Percentiles rank a stretch among this genome's conserved stretches.
Evolutionary conservation across 2,329 filamentous ascomycete genomes (phyloP).

Genomic region (Nemania serpens): DNA sequence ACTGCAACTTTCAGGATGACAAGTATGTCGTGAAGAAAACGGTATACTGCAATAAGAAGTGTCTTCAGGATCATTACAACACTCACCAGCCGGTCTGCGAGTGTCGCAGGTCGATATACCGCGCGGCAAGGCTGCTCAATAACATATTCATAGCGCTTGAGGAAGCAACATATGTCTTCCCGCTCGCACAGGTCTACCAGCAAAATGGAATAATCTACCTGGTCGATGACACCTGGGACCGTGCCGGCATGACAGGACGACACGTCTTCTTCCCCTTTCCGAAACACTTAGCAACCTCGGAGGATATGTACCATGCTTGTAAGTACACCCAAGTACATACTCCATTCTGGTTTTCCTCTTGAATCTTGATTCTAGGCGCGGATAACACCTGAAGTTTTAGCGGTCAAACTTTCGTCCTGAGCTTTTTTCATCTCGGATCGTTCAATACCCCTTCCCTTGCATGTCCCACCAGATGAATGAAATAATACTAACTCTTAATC

Average conservation of each 20-base stretch:
- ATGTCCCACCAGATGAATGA: too few species aligned
- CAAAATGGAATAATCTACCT: slow-evolving; percentile 13
- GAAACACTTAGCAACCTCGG: not conserved
- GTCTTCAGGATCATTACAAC: slow-evolving; percentile 6
- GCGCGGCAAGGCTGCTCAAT: slow-evolving; percentile 3
- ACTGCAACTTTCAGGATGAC: slow-evolving; percentile 14
- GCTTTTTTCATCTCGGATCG: not conserved
- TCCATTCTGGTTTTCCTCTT: not conserved
- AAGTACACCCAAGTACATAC: slow-evolving; percentile 1
- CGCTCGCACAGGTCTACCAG: not conserved
- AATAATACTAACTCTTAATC: not conserved
- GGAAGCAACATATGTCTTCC: slow-evolving; percentile 15
- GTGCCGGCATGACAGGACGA: slow-evolving; percentile 23
- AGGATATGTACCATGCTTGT: slow-evolving; percentile 6
- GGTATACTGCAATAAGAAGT: slow-evolving; percentile 27
- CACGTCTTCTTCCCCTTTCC: slow-evolving; percentile 20
- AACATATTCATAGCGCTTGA: slow-evolving; percentile 6
- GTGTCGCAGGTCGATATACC: slow-evolving; percentile 16
- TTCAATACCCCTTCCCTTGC: not conserved
- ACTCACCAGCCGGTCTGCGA: slow-evolving; percentile 17
- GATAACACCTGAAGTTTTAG: too few species aligned
- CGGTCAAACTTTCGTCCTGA: not conserved
- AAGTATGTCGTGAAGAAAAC: slow-evolving; percentile 14
- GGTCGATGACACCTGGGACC: slow-evolving; percentile 13
- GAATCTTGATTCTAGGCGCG: not conserved